These are phyloP conservation scores for Phaeophleospora eucalypticola DNA, from an alignment of 2,329 filamentous ascomycete species.

Conservation along the genomic window DNA sequence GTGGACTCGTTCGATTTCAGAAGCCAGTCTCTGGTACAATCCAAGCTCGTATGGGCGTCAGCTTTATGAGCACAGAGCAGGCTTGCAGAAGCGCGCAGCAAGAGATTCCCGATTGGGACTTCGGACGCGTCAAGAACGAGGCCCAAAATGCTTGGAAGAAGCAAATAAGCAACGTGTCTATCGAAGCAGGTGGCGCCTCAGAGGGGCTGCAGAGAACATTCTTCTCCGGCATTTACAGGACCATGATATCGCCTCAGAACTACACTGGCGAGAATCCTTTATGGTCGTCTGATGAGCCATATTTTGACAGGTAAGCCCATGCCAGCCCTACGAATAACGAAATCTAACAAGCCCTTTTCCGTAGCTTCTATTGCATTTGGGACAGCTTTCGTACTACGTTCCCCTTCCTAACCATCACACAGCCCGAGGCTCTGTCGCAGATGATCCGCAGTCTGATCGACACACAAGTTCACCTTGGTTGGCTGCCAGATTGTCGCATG, in stretches of 20 bases:
- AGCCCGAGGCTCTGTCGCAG: slow-evolving; percentile 59
- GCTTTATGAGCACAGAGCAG: slow-evolving; percentile 61
- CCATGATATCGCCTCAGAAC: slow-evolving; percentile 65
- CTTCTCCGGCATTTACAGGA: slow-evolving; percentile 65
- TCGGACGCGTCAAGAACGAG: slow-evolving; percentile 46
- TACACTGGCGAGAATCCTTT: slow-evolving; percentile 65
- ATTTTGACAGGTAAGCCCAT: slow-evolving; percentile 71
- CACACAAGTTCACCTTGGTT: slow-evolving; percentile 64
- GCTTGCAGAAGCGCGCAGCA: slow-evolving; percentile 63
- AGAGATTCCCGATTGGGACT: slow-evolving; percentile 65
- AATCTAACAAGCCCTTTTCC: too few relatives aligned
- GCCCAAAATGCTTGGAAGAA: slow-evolving; percentile 37
- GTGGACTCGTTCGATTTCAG: slow-evolving; percentile 24
- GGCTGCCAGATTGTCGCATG: slow-evolving; percentile 69
- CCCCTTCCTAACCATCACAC: slow-evolving; percentile 59
- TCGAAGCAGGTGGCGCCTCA: slow-evolving; percentile 42
- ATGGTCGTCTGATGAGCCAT: slow-evolving; percentile 62
- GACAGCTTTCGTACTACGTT: slow-evolving; percentile 60
- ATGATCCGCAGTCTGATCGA: slow-evolving; percentile 64
- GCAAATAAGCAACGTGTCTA: slow-evolving; percentile 35
- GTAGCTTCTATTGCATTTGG: slow-evolving; percentile 70
- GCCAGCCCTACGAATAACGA: too few relatives aligned
- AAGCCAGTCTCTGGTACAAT: slow-evolving; percentile 35
- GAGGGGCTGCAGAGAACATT: slow-evolving; percentile 48
- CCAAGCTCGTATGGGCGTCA: slow-evolving; percentile 62